phyloP scores from a whole-genome alignment of 78 protist genomes.

The Planoprotostelium fungivorum region DNA sequence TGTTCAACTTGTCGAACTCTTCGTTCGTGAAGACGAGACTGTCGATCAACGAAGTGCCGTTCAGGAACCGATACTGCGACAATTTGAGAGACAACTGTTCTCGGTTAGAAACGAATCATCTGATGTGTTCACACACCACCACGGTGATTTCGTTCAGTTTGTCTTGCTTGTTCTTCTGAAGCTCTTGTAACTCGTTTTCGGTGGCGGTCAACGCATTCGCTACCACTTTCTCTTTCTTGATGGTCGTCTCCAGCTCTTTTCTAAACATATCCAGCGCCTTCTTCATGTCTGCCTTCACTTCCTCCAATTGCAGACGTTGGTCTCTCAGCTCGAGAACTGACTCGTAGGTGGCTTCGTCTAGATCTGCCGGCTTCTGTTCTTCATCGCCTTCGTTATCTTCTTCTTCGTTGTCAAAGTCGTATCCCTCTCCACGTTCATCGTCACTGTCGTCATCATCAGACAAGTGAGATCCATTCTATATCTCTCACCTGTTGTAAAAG shows the following conservation, averaged over 20 bases:
- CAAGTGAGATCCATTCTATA: neutral
- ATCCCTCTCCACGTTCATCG: conserved; percentile 2
- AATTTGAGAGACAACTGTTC: conserved; percentile 23
- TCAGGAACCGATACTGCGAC: conserved; percentile 9
- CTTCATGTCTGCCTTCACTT: conserved; percentile 25
- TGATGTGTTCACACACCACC: conserved; percentile 5
- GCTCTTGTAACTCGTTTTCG: conserved; percentile 26
- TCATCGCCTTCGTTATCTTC: conserved; percentile 19
- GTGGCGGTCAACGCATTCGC: conserved; percentile 5
- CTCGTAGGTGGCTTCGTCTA: conserved; percentile 18
- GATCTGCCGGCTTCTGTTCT: conserved; percentile 44
- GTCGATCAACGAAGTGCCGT: conserved; percentile 15
- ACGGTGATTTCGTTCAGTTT: conserved; percentile 57
- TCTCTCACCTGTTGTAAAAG: neutral
- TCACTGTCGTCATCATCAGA: neutral
- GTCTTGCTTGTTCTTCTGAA: conserved; percentile 46
- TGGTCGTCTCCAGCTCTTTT: conserved; percentile 20
- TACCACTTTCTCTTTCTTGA: conserved; percentile 28
- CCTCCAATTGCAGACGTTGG: conserved; percentile 43
- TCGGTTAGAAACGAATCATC: neutral
- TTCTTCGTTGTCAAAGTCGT: conserved; percentile 24
- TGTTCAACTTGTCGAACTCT: conserved; percentile 10
- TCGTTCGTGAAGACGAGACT: conserved; percentile 27
- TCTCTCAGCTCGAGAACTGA: conserved; percentile 39
- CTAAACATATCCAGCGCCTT: conserved; percentile 9